phyloP scores from a whole-genome alignment of 495 filamentous ascomycete genomes.

The Trichoderma gamsii region DNA sequence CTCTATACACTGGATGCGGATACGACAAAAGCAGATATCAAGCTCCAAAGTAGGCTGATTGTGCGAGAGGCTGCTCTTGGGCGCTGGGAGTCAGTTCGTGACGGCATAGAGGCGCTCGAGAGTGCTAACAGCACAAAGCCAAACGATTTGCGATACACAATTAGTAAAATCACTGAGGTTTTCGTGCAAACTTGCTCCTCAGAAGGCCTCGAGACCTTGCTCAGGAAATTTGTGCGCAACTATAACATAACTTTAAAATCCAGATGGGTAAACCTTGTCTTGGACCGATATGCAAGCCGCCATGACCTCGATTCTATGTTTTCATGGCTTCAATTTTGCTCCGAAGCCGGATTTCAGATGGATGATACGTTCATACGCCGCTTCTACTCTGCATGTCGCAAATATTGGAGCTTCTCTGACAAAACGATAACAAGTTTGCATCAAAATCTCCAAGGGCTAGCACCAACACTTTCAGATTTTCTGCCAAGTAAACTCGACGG shows the following conservation, averaged over 20 bases:
- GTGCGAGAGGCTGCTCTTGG: constrained; percentile 2
- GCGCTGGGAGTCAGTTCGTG: background rate
- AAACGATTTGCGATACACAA: constrained; percentile 7
- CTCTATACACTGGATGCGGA: background rate
- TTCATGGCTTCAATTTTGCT: constrained; percentile 15
- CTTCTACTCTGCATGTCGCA: constrained; percentile 5
- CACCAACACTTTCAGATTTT: background rate
- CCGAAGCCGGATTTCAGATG: background rate
- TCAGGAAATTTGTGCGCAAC: constrained; percentile 8
- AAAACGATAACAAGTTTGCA: background rate
- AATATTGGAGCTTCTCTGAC: constrained; percentile 9
- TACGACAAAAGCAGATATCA: background rate
- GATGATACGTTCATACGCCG: background rate
- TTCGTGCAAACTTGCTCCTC: constrained; percentile 1
- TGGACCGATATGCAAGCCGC: background rate
- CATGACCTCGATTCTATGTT: constrained; percentile 3
- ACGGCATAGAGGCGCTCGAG: constrained; percentile 1
- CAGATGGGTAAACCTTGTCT: background rate
- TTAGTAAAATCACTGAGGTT: background rate
- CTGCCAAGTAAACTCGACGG: background rate
- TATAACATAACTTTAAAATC: constrained; percentile 3
- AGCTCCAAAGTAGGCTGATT: constrained; percentile 1
- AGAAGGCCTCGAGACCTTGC: constrained; percentile 1
- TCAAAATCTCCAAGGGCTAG: background rate
- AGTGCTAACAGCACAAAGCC: background rate